phyloP scores from a whole-genome alignment of 345 rosid genomes.

The Mangifera indica region DNA sequence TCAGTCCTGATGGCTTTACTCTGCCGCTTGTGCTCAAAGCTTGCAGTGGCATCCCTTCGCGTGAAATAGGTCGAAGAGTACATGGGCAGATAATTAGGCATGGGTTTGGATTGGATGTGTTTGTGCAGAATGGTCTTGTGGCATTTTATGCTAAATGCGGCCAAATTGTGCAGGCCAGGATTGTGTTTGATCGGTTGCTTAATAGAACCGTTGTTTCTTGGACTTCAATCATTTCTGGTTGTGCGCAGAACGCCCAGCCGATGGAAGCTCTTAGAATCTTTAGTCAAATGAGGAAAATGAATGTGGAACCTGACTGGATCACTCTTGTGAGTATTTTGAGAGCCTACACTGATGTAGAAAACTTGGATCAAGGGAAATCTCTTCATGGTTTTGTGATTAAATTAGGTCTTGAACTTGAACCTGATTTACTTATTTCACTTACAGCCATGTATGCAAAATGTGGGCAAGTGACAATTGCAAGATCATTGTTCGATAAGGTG shows the following conservation, averaged over 20 bases:
- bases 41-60: constrained; percentile 41
- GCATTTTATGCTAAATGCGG: constrained; percentile 67
- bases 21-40: constrained; percentile 60
- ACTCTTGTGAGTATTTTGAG: constrained; percentile 64
- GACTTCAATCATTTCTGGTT: constrained; percentile 69
- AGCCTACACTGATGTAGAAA: constrained; percentile 57
- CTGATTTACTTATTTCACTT: constrained; percentile 63
- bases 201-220: constrained; percentile 62
- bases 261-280: constrained; percentile 55
- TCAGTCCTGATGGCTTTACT: constrained; percentile 57
- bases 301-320: constrained; percentile 59
- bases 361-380: constrained; percentile 52
- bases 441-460: constrained; percentile 72
- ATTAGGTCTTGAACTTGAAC: constrained; percentile 57
- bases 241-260: constrained; percentile 64
- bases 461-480: constrained; percentile 54
- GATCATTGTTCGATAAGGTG: constrained; percentile 50
- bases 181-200: constrained; percentile 47
- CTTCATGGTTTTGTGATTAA: constrained; percentile 54
- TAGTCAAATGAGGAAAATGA: constrained; percentile 46
- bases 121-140: constrained; percentile 70
- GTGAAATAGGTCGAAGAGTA: constrained; percentile 43
- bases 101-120: constrained; percentile 56
- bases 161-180: constrained; percentile 37
- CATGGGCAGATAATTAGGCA: constrained; percentile 61